A percentile compares a stretch with the other conserved stretches of the same genome.
Evolutionary conservation across 352 stramenopile species (phyloP).

Genomic region (Globisporangium iwayamae): DNA sequence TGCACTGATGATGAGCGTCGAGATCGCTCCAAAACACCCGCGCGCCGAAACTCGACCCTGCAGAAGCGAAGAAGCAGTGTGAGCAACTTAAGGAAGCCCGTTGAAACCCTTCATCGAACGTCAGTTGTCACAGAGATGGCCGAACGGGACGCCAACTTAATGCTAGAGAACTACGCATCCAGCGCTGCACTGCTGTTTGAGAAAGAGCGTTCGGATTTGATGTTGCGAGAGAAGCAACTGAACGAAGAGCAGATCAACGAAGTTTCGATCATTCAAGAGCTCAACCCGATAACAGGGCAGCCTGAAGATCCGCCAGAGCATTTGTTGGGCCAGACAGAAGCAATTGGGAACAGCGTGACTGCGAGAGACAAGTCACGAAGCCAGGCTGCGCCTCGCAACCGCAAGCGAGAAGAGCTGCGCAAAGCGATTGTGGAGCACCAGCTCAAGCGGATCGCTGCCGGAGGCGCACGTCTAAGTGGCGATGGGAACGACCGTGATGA

Average conservation of each 20-base stretch:
- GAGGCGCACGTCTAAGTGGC: not conserved
- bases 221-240: slow-evolving; percentile 15
- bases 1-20: not conserved
- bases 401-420: slow-evolving; percentile 28
- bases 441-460: slow-evolving; percentile 7
- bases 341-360: too few relatives aligned
- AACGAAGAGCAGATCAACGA: slow-evolving; percentile 10
- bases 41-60: not conserved
- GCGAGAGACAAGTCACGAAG: not conserved
- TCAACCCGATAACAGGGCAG: slow-evolving; percentile 39
- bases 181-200: slow-evolving; percentile 56
- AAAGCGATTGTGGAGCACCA: slow-evolving; percentile 26
- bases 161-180: slow-evolving; percentile 44
- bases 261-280: slow-evolving; percentile 18
- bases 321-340: slow-evolving; percentile 22
- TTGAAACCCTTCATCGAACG: slow-evolving; percentile 49
- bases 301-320: slow-evolving; percentile 36
- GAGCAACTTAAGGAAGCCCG: slow-evolving; percentile 26
- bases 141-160: slow-evolving; percentile 30
- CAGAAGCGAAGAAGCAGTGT: slow-evolving; percentile 40
- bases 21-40: not conserved
- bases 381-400: slow-evolving; percentile 8
- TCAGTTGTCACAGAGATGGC: slow-evolving; percentile 21
- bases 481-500: not conserved
- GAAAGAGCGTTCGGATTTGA: slow-evolving; percentile 26